Conservation (phyloP, 306 rosid genomes). For the Lathyrus sativus region DNA sequence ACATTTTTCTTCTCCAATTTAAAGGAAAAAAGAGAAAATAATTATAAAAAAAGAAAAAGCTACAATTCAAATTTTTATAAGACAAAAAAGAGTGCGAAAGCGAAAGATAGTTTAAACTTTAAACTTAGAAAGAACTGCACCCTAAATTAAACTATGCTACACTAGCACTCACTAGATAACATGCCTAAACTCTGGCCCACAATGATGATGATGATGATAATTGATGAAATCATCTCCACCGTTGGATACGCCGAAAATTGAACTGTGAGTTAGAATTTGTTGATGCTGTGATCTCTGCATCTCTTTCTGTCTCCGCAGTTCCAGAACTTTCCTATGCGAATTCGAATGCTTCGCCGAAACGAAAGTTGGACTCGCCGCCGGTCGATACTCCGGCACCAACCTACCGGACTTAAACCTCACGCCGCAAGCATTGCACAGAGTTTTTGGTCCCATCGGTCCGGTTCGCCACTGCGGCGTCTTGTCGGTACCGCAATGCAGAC, state of each 20-base stretch:
- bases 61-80: constrained; percentile 46
- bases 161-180: constrained; percentile 57
- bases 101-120: constrained; percentile 26
- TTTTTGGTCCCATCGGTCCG: constrained; percentile 78
- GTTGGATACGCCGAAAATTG: constrained; percentile 81
- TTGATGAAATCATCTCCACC: constrained; percentile 75
- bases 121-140: constrained; percentile 36
- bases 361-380: constrained; percentile 74
- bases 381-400: constrained; percentile 68
- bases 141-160: constrained; percentile 46
- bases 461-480: constrained; percentile 83
- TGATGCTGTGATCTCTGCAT: constrained; percentile 56
- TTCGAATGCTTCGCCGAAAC: constrained; percentile 64
- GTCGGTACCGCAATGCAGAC: constrained; percentile 67
- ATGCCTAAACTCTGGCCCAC: constrained; percentile 66
- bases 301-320: constrained; percentile 68
- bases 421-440: constrained; percentile 74
- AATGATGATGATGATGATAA: constrained; percentile 53
- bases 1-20: constrained; percentile 15
- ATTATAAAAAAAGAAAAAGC: constrained; percentile 17
- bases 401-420: constrained; percentile 73
- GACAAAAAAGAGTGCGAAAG: constrained; percentile 31
- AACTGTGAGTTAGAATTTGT: constrained; percentile 54
- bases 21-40: constrained; percentile 15
- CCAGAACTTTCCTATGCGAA: constrained; percentile 74